phyloP scores from a whole-genome alignment of 768 basidiomycete genomes.

The Leccinum subtestaceum region DNA sequence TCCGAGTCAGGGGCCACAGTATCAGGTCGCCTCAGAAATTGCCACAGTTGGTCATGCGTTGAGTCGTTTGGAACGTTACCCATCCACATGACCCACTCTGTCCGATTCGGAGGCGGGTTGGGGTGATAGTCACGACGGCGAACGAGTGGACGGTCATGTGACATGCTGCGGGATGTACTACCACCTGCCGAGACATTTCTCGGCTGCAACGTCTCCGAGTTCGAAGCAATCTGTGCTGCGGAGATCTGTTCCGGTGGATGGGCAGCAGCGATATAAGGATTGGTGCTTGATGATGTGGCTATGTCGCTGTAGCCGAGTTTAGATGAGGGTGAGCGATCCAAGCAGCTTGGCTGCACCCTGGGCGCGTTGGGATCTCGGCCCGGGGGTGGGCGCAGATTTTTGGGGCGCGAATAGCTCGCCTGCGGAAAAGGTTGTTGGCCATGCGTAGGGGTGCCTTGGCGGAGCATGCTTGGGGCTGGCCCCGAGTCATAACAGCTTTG shows the following conservation, averaged over 20 bases:
- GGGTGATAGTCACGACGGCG: constrained; percentile 62
- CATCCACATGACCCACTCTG: constrained; percentile 96
- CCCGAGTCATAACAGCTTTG: constrained; percentile 49
- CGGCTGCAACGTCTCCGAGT: not conserved
- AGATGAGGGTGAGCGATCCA: constrained; percentile 11
- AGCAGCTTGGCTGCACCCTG: constrained; percentile 14
- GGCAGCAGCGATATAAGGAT: not conserved
- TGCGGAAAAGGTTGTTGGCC: constrained; percentile 35
- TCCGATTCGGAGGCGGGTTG: constrained; percentile 67
- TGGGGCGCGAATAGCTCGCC: constrained; percentile 27
- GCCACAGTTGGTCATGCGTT: constrained; percentile 80
- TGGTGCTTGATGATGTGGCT: not conserved
- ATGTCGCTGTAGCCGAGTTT: not conserved
- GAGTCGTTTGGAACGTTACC: constrained; percentile 89
- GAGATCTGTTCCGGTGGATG: constrained; percentile 6
- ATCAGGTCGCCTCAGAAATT: constrained; percentile 61
- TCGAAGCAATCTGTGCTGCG: constrained; percentile 2
- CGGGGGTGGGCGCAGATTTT: constrained; percentile 15
- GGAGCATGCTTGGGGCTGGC: constrained; percentile 23
- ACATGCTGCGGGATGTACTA: not conserved
- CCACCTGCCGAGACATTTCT: not conserved
- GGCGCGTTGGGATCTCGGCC: constrained; percentile 20
- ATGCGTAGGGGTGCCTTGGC: constrained; percentile 26
- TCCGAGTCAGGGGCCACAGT: constrained; percentile 11
- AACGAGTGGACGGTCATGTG: constrained; percentile 30